Conservation (phyloP, 495 filamentous ascomycete species). For the Glonium stellatum region DNA sequence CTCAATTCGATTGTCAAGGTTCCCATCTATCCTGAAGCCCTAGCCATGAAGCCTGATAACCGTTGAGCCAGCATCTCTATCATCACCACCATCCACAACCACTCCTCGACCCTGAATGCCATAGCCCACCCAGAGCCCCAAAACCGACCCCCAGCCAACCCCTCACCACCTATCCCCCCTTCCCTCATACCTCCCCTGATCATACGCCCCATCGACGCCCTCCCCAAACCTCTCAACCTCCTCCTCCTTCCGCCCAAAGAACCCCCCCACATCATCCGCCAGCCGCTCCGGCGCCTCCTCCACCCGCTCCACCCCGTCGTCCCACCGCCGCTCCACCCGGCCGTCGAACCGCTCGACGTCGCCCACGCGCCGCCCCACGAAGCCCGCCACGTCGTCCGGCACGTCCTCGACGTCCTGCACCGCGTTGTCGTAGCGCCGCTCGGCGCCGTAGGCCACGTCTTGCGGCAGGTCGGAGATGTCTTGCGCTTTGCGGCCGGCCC, state of each 20-base stretch:
- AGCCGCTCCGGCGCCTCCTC: slow-evolving; percentile 39
- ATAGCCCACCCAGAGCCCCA: too few species aligned
- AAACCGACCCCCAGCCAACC: too few species aligned
- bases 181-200: slow-evolving; percentile 35
- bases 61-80: background rate
- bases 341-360: slow-evolving; percentile 30
- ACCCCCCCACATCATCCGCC: slow-evolving; percentile 21
- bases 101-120: too few species aligned
- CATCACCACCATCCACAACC: background rate
- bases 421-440: slow-evolving; percentile 32
- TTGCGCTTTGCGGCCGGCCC: slow-evolving; percentile 37
- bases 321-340: slow-evolving; percentile 24
- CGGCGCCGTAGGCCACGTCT: slow-evolving; percentile 34
- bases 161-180: background rate
- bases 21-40: background rate
- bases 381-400: slow-evolving; percentile 38
- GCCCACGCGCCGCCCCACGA: slow-evolving; percentile 37
- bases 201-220: slow-evolving; percentile 38
- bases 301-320: slow-evolving; percentile 26
- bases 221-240: slow-evolving; percentile 37
- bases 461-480: slow-evolving; percentile 25
- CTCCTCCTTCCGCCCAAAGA: slow-evolving; percentile 37
- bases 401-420: slow-evolving; percentile 36
- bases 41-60: background rate
- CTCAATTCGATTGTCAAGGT: too few species aligned